Base-by-base conservation (phyloP, 148 eudicot genomes). In the Vaccinium darrowii region DNA sequence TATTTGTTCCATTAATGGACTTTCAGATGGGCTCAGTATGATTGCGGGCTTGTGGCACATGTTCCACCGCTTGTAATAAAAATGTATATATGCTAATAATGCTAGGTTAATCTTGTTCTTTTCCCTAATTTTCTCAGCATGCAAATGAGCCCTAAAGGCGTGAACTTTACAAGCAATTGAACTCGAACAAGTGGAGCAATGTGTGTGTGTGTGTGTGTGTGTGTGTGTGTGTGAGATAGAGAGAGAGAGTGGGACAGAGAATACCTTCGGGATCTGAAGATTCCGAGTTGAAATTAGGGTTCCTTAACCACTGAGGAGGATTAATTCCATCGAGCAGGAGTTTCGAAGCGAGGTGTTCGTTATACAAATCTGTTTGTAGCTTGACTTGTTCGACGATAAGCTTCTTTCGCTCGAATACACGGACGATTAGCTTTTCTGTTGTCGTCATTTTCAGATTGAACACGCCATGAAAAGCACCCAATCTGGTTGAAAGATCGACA, bases 261-360 rank as follows among this genome's bases (percentile, higher is more conserved):
- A 6, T 72, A 43, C 71, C 78, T 47, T 52, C 43, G 21, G 39
- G 88, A 89, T 91, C 86, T 27, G 92, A 87, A 56, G 86, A 85
- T 33, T 83, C 25, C 21, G 76, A 25, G 52, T 79, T 82, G 52
- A 86, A 57, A 60, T 58, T 86, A 87, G 86, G 90, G 93, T 88
- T 92, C 86, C 80, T 86, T 1, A 93, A 92, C 94, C 95, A 93
- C 1, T 88, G 67, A 30, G 95, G 98, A 65, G 96, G 98, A 60
- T 92, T 53, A 56, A 93, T 88, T 65, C 98, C 98, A 25, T 94
- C 89, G 79, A 94, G 88, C 21, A 93, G 85, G 85, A 91, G 91
- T 84, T 92, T 92, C 36, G 99, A 92, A 65, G 93, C 94, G 87
- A 95, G 98, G 47, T 92, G 89, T 80, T 92, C 94, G 54, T 86